Evolutionary conservation across 108 stramenopile species (phyloP), one percentile per base, ranked within the genome.

Genomic region (Pelagomonas calceolata): DNA sequence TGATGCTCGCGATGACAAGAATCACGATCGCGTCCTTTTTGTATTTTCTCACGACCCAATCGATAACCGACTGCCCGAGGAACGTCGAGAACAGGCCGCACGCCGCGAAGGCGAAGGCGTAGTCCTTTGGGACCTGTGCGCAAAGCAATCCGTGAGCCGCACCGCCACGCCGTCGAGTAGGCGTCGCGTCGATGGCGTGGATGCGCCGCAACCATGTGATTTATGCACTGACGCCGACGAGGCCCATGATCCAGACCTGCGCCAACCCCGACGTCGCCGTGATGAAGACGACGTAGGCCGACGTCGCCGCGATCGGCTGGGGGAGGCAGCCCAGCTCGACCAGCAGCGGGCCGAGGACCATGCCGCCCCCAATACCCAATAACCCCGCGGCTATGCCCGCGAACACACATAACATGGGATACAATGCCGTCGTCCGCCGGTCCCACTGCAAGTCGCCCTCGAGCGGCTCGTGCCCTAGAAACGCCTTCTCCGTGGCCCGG

Each of bases 291-390:
- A 72, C 60, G 51, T 65, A 35, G 33, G 71, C 71, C 21, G 34
- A 60, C 14, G 71, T 72, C 63, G 64, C 71, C 26, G 71, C 51
- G 29, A 65, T 60, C 4, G 60, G 51, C 64, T 34, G 34, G 26
- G 71, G 71, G 4, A 60, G 71, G 36, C 34, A 35, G 32, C 64
- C 71, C 0, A 72, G 64, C 71, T 70, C 63, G 17, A 73, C 36
- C 36, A 73, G 43, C n/a, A 73, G 66, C 29, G 73, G 73, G 32
- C 64, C 73, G 26, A 66, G 66, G 15, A 73, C 43, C 36, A 51
- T 67, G 36, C 73, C 73, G n/a, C 73, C 73, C 30, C 73, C 65
- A 10, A 66, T 43, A 17, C 73, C 73, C n/a, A 73, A 32, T 66
- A 73, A 26, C 4, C 73, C 73, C 31, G 65, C 65, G 37, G 65